Evolutionary conservation across 352 stramenopile genomes (phyloP), one percentile per base, ranked within the genome.

Genomic region (Peronospora farinosa): DNA sequence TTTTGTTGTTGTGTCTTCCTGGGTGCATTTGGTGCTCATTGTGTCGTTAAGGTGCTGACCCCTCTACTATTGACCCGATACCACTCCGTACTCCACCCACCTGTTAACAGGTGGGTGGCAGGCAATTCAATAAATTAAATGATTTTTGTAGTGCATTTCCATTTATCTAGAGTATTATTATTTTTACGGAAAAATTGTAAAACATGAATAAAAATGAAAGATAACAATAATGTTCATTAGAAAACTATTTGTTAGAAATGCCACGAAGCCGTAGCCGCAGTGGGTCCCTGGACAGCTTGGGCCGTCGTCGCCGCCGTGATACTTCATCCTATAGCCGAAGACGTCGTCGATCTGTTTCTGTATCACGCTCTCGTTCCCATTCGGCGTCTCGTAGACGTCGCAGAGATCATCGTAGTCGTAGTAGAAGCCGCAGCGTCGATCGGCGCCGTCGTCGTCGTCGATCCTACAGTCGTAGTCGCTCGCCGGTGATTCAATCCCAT

Each of bases 281-380:
- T 49, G 52, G 47, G 16, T 90, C 79, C 16, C 44, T 86, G 21
- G 79, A 90, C 63, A 86, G 71, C 49, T 63, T 86, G 41, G 79
- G 79, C 11, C 74, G 74, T 31, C 47, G 58, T 23, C 37, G 49
- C 1, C 49, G 60, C 13, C 53, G 58, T 1, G 19, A 54, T 5
- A 45, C 51, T 13, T 63, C 54, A 11, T 62, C 63, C 39, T 48
- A 47, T 25, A 55, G 31, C 3, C 51, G 57, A 3, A 64, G 54
- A n/a, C 47, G 39, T 5, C 72, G 59, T 19, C 56, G 53, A 0
- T 72, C 66, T 11, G 31, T 49, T 0, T 74, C 63, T 8, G 45
- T 43, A 2, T 84, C 74, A 1, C 56, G 58, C 38, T 66, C 67
- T 11, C 57, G 54, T 36, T 70, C 67, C n/a, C 47, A 59, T 25